Evolutionary conservation across 768 basidiomycete genomes (phyloP), one percentile per base, ranked within the genome.

Genomic region (Lactarius trivialis): DNA sequence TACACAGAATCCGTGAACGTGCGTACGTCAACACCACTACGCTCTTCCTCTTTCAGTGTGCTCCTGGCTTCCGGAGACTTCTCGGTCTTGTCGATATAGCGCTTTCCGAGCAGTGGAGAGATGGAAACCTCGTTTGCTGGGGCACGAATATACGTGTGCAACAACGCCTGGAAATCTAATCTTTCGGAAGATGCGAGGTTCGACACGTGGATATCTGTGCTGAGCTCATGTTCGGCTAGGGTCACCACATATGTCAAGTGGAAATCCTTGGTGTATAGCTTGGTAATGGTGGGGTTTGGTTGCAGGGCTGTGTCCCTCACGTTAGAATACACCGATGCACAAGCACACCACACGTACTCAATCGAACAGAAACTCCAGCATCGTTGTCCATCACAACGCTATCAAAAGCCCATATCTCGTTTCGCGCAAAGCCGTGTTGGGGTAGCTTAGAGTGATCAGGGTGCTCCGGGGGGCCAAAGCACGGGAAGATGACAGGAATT

Each of bases 371-470:
- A 1, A 94, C 89, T 12, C 82, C 82, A 36, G 81, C 79, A 2
- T 81, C 82, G 57, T 86, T 83, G 68, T 93, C 89, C 78, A 80
- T 78, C 26, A 89, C 77, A 14, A 82, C 75, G 49, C 77, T 73
- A 63, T 84, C 82, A 70, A 85, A 86, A 15, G 75, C 74, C 97
- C 97, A 98, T 33, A 69, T 71, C 39, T 83, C 80, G 65, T 78
- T 92, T 45, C 97, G 78, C 6, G 92, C 96, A 71, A 96, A 98
- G 0, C 97, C 97, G 72, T 98, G 97, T 73, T 97, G 94, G 6
- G 78, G 60, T 6, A 99, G 77, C 51, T 81, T 82, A 24, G 72
- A 67, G 72, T 94, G 91, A 54, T 86, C 89, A 30, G 79, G 81
- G 72, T 85, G 88, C 19, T 79, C 81, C 1, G 96, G 91, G 0